Base-by-base conservation (phyloP, 83 land plant genomes). In the Thuja plicata region DNA sequence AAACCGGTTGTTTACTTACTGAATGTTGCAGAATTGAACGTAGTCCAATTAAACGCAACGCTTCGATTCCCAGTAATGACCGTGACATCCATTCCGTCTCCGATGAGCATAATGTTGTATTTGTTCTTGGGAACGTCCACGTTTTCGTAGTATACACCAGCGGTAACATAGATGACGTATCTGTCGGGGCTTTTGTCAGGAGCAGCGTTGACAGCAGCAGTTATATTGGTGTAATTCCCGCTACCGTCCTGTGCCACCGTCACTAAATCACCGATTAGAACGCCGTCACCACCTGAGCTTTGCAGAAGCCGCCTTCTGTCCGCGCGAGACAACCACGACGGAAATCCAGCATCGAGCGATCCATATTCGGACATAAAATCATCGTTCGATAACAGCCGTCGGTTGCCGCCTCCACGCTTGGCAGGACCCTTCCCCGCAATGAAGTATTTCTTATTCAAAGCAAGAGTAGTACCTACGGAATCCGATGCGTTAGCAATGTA, bases 21-120 rank as follows among this genome's bases (percentile, higher is more conserved):
- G 32, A 95, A 91, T 3, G 96, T 92, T 45, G 95, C 94, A 17
- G 96, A 90, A 8, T 87, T 71, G 76, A 0, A 93, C 3, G 57
- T 54, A 54, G 57, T 54, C 57, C 57, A 54, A 15, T 16, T 16
- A 54, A 3, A 16, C 19, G 16, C 19, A 16, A 15, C 19, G 57
- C 57, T 54, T 54, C 57, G 15, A 2, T 54, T 54, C 19, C 57
- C 94, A 45, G 94, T 93, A 85, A 94, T 92, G 3, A 88, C 45
- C 2, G 89, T 88, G 15, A 43, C 38, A 17, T 60, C 89, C 2
- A 84, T 84, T 45, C 91, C 91, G 73, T 88, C 91, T 30, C 91
- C 91, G 12, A 90, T 37, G 3, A 90, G 50, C 87, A 85, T 90
- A 54, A 90, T 21, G n/a, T 88, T 88, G n/a, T 35, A 48, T 24